These are phyloP conservation scores for Trifolium repens DNA, from an alignment of 306 rosid genomes.

Conservation along the genomic window DNA sequence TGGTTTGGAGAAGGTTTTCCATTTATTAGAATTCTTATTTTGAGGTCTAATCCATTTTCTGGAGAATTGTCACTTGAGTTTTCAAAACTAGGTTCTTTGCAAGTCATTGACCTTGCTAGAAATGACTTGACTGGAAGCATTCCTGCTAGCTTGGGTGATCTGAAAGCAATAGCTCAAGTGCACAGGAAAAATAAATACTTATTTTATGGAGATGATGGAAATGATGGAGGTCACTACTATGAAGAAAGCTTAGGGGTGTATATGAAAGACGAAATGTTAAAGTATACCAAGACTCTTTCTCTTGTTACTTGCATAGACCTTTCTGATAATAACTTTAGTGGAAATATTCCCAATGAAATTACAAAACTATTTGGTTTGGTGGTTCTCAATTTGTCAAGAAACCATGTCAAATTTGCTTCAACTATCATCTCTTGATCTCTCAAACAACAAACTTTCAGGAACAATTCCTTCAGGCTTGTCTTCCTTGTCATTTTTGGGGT, in stretches of 20 bases:
- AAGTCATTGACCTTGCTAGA: too few species aligned
- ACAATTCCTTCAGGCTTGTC: slow-evolving; percentile 50
- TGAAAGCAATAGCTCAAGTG: too few species aligned
- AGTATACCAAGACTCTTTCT: background rate
- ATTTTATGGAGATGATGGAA: background rate
- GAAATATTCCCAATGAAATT: slow-evolving; percentile 49
- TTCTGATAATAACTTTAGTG: slow-evolving; percentile 51
- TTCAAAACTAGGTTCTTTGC: background rate
- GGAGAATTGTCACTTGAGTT: background rate
- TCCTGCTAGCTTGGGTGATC: too few species aligned
- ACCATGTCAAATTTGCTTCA: slow-evolving; percentile 47
- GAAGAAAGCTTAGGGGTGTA: background rate
- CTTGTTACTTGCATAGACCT: slow-evolving; percentile 55
- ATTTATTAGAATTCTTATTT: background rate
- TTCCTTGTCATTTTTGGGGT: slow-evolving; percentile 47
- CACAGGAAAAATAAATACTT: background rate
- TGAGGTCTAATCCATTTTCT: background rate
- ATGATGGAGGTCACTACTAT: background rate
- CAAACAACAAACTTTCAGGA: slow-evolving; percentile 47
- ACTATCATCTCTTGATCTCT: slow-evolving; percentile 56
- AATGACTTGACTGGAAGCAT: too few species aligned
- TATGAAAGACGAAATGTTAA: background rate
- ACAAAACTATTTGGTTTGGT: slow-evolving; percentile 50
- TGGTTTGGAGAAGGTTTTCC: slow-evolving; percentile 4
- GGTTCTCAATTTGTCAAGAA: slow-evolving; percentile 45